These are phyloP conservation scores for Turritis glabra DNA, from an alignment of 345 rosid species.

Conservation along the genomic window DNA sequence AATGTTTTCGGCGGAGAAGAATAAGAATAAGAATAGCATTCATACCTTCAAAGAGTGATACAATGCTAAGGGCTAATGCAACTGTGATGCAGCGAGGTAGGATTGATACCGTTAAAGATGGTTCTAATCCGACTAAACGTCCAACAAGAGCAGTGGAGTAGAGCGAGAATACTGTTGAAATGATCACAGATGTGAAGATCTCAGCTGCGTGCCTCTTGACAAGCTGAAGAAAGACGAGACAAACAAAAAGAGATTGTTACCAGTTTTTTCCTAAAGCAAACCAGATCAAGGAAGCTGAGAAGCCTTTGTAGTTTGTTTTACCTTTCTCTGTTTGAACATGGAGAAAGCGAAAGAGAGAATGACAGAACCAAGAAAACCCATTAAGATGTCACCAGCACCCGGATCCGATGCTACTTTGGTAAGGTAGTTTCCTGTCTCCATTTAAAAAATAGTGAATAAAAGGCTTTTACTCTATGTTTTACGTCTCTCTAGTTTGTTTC, in stretches of 20 bases:
- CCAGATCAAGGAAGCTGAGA: neutral
- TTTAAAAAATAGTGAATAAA: neutral
- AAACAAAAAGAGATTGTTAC: neutral
- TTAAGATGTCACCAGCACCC: slow-evolving; percentile 92
- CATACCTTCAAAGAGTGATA: slow-evolving; percentile 84
- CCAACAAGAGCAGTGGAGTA: slow-evolving; percentile 90
- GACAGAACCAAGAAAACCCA: slow-evolving; percentile 96
- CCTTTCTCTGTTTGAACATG: slow-evolving; percentile 98
- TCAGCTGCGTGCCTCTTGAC: slow-evolving; percentile 94
- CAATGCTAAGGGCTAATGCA: slow-evolving; percentile 94
- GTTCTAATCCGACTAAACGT: slow-evolving; percentile 74
- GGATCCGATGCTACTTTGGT: slow-evolving; percentile 80
- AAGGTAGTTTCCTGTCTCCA: slow-evolving; percentile 68
- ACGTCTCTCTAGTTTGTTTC: neutral
- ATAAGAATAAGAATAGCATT: neutral
- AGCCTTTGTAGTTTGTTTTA: slow-evolving; percentile 15
- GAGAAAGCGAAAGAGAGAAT: slow-evolving; percentile 94
- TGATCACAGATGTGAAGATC: slow-evolving; percentile 80
- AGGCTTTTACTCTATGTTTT: neutral
- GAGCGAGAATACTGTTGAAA: slow-evolving; percentile 80
- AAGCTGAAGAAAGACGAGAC: slow-evolving; percentile 55
- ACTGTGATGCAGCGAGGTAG: slow-evolving; percentile 93
- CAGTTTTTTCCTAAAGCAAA: neutral
- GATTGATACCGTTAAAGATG: slow-evolving; percentile 73
- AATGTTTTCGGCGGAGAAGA: neutral